Evolutionary conservation across 768 basidiomycete genomes (phyloP).

Genomic region (Wakefieldia striispora): DNA sequence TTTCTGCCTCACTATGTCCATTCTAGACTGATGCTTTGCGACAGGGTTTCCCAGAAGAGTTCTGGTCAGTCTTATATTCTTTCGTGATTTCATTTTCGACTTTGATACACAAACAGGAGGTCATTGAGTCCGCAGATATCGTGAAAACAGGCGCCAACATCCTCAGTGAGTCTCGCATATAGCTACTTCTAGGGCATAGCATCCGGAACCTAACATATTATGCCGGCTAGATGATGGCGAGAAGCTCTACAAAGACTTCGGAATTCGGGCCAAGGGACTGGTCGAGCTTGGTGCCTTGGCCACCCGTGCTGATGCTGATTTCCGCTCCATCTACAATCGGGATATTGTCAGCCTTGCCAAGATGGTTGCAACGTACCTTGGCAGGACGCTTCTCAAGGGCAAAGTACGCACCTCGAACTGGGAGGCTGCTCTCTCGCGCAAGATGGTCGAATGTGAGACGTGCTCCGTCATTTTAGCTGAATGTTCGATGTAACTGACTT

Average conservation of each 20-base stretch:
- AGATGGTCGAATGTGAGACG: constrained; percentile 39
- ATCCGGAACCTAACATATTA: no score
- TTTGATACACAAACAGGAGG: constrained; percentile 30
- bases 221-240: constrained; percentile 46
- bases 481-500: background rate
- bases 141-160: constrained; percentile 51
- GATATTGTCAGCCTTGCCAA: constrained; percentile 42
- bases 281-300: constrained; percentile 49
- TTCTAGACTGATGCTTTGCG: background rate
- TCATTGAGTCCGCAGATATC: constrained; percentile 42
- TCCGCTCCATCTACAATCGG: constrained; percentile 33
- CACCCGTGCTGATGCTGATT: constrained; percentile 36
- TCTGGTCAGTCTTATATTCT: constrained; percentile 27
- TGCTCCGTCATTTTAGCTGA: background rate
- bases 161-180: constrained; percentile 34
- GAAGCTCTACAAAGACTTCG: constrained; percentile 48
- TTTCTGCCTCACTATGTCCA: background rate
- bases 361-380: constrained; percentile 43
- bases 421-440: constrained; percentile 36
- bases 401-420: constrained; percentile 47
- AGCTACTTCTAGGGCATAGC: no score
- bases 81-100: background rate
- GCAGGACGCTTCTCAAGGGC: constrained; percentile 41
- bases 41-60: constrained; percentile 45
- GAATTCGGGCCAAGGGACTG: constrained; percentile 38